These are phyloP conservation scores for Syncephalastrum racemosum DNA, from an alignment of 371 early-diverging fungal genomes.

Conservation along the genomic window DNA sequence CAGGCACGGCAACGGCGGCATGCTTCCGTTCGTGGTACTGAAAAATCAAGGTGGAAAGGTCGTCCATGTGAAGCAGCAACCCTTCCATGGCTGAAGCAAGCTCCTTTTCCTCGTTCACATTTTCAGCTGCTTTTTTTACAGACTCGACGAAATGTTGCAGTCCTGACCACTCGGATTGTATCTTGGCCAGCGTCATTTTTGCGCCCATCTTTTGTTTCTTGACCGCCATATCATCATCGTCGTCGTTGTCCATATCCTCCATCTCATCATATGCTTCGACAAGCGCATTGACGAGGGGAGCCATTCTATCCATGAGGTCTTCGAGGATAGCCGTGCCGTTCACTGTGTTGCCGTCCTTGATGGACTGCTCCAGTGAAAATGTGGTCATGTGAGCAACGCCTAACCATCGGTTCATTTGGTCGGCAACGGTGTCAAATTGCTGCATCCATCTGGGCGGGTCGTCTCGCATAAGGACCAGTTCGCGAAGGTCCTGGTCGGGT, in stretches of 20 bases:
- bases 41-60: conserved; percentile 42
- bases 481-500: conserved; percentile 25
- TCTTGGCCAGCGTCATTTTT: conserved; percentile 30
- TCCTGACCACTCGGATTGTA: conserved; percentile 52
- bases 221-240: conserved; percentile 20
- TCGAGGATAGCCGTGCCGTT: conserved; percentile 19
- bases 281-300: conserved; percentile 20
- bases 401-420: conserved; percentile 32
- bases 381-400: conserved; percentile 38
- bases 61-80: conserved; percentile 35
- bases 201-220: conserved; percentile 16
- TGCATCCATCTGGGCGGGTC: conserved; percentile 6
- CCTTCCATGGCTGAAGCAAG: conserved; percentile 26
- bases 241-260: conserved; percentile 29
- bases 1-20: conserved; percentile 6
- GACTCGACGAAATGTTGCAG: conserved; percentile 41
- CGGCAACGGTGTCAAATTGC: conserved; percentile 20
- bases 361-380: conserved; percentile 36
- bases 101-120: conserved; percentile 17
- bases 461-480: conserved; percentile 16
- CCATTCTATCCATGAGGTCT: conserved; percentile 15
- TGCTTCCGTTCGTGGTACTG: conserved; percentile 42
- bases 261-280: conserved; percentile 21
- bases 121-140: conserved; percentile 25
- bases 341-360: conserved; percentile 25